A percentile compares a stretch with the other conserved stretches of the same genome.
phyloP scores from a whole-genome alignment of 441 rosid genomes.

The Capsella rubella region DNA sequence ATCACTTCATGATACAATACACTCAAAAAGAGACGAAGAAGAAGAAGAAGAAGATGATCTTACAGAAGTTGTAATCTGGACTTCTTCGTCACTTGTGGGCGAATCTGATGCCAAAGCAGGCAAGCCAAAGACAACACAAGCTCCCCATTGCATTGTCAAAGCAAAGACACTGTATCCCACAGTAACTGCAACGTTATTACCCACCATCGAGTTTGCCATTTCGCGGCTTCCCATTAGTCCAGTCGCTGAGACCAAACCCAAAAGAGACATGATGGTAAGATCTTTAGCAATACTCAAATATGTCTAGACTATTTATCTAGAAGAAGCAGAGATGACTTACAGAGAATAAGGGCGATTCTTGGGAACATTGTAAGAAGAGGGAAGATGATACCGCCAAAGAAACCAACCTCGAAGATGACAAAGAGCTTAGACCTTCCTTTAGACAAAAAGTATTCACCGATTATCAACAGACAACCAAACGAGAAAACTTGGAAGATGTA shows the following conservation, averaged over 20 bases:
- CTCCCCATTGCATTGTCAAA: slow-evolving; percentile 43
- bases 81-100: not conserved
- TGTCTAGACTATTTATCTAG: not conserved
- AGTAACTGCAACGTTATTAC: slow-evolving; percentile 35
- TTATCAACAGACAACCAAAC: slow-evolving; percentile 30
- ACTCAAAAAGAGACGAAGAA: not conserved
- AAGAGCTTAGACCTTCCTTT: slow-evolving; percentile 43
- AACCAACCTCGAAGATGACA: slow-evolving; percentile 41
- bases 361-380: slow-evolving; percentile 43
- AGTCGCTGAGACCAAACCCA: slow-evolving; percentile 33
- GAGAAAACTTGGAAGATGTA: slow-evolving; percentile 42
- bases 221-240: slow-evolving; percentile 38
- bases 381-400: slow-evolving; percentile 41
- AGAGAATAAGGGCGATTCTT: slow-evolving; percentile 36
- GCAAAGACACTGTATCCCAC: slow-evolving; percentile 43
- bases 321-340: slow-evolving; percentile 28
- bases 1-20: not conserved
- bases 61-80: not conserved
- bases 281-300: not conserved
- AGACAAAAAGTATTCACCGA: slow-evolving; percentile 39
- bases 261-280: not conserved
- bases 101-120: slow-evolving; percentile 27
- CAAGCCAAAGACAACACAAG: slow-evolving; percentile 45
- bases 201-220: slow-evolving; percentile 38
- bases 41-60: slow-evolving; percentile 17